These are phyloP conservation scores for Leptosphaerulina australis DNA, from an alignment of 2,329 filamentous ascomycete genomes.

Conservation along the genomic window DNA sequence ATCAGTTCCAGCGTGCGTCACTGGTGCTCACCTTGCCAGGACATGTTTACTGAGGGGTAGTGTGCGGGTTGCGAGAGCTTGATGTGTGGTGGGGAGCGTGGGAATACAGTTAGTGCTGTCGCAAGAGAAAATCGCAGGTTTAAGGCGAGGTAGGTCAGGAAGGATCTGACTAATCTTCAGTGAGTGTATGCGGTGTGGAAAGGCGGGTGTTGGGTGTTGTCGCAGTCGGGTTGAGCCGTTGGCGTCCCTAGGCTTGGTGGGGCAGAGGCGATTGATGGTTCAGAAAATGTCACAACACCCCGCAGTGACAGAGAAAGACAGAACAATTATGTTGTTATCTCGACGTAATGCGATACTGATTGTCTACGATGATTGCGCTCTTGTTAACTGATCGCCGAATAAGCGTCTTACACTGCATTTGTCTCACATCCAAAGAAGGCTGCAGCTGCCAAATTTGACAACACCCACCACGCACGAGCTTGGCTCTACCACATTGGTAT, in stretches of 20 bases:
- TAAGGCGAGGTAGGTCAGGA: conserved; percentile 22
- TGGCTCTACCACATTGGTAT: conserved; percentile 3
- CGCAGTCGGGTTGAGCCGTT: conserved; percentile 26
- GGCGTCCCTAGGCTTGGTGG: conserved; percentile 15
- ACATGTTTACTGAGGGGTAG: conserved; percentile 46
- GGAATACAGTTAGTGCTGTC: conserved; percentile 18
- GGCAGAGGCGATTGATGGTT: conserved; percentile 8
- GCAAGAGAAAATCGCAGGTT: conserved; percentile 24
- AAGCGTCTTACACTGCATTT: background rate
- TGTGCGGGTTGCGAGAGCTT: conserved; percentile 33
- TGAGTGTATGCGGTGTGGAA: conserved; percentile 34
- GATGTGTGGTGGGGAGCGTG: conserved; percentile 19
- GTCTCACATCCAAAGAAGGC: conserved; percentile 2
- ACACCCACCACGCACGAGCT: conserved; percentile 1
- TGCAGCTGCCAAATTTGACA: conserved; percentile 1
- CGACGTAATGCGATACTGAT: background rate
- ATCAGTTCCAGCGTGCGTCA: conserved; percentile 10
- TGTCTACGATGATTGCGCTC: conserved; percentile 5
- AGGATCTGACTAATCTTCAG: conserved; percentile 34
- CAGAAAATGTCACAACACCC: conserved; percentile 6
- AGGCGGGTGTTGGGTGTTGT: conserved; percentile 25
- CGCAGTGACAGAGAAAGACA: conserved; percentile 1
- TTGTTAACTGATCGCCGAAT: conserved; percentile 7
- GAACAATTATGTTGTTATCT: background rate
- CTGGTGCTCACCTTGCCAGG: conserved; percentile 50